Conservation (phyloP, 768 basidiomycete species). For the Pulveroboletus sp. region DNA sequence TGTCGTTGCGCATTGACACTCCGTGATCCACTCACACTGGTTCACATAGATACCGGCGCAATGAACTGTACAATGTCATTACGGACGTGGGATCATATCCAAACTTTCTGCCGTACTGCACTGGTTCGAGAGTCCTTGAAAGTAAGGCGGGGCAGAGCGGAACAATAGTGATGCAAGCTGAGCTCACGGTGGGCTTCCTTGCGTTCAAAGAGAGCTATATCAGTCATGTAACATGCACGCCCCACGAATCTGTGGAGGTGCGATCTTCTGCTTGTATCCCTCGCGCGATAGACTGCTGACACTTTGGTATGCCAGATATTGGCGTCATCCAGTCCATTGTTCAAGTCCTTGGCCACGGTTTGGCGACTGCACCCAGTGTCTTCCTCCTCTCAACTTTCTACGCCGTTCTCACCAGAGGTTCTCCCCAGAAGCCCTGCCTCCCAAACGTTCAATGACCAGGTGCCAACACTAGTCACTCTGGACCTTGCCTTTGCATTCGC, state of each 20-base stretch:
- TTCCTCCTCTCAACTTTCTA: conserved; percentile 35
- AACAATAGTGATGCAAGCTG: conserved; percentile 63
- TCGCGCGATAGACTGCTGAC: conserved; percentile 4
- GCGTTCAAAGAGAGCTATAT: conserved; percentile 83
- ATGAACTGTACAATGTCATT: conserved; percentile 80
- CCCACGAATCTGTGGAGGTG: conserved; percentile 73
- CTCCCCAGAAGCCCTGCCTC: background rate
- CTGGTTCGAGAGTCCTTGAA: conserved; percentile 58
- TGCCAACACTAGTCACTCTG: conserved; percentile 77
- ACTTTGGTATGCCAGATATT: conserved; percentile 47
- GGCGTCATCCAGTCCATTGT: conserved; percentile 67
- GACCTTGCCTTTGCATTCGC: conserved; percentile 84
- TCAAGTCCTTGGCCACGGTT: conserved; percentile 62
- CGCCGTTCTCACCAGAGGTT: conserved; percentile 7
- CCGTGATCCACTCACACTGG: conserved; percentile 8
- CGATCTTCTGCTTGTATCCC: background rate
- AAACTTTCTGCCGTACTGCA: conserved; percentile 87
- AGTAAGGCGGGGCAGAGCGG: conserved; percentile 26
- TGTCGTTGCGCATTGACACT: conserved; percentile 31
- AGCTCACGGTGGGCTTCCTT: conserved; percentile 85
- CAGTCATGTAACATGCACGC: conserved; percentile 76
- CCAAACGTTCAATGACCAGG: conserved; percentile 17
- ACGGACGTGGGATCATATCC: conserved; percentile 85
- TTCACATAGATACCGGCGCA: conserved; percentile 60
- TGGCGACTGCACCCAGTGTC: conserved; percentile 71